Evolutionary conservation across 1,139 yeast genomes (phyloP), one percentile per base, ranked within the genome.

Genomic region (Geotrichum cucujoidarum): DNA sequence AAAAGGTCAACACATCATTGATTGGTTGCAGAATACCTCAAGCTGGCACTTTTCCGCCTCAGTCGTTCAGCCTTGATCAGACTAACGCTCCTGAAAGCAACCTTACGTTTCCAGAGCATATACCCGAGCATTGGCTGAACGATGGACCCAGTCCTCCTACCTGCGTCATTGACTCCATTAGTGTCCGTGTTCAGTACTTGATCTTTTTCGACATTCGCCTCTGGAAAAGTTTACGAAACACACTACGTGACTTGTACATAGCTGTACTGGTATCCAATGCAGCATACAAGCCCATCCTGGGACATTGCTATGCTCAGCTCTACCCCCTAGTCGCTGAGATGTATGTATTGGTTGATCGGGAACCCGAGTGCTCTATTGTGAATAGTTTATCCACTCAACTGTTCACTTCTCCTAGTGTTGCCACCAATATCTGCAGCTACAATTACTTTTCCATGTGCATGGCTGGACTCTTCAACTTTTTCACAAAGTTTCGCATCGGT

Each of bases 401-500:
- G 11, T 89, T 89, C 62, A 88, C 95, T 1, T 83, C 94, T 43
- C 92, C 95, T 0, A 71, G 83, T 0, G 82, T 83, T 55, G 86
- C 96, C 1, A 76, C 90, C 1, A 70, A 80, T 42, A 78, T 88
- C 20, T 75, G 83, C 2, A 69, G 73, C 40, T 87, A 81, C 60
- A 92, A 90, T 25, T 89, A 84, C 53, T 65, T 86, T 25, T 73
- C 85, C 14, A 73, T 83, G 49, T 76, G 87, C 45, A 69, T 85
- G 53, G 81, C 90, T 1, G 74, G 84, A 10, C 76, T 87, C 16
- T 79, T 77, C 60, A 78, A 82, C 10, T 78, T 81, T 61, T 70
- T 85, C 49, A 77, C 95, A 18, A 69, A 72, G 14, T 78, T 82
- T 45, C 70, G 72, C 54, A 75, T 83, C 16, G 68, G 71, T 27